Conservation (phyloP, 2,329 filamentous ascomycete genomes). For the Penicillium sp. region DNA sequence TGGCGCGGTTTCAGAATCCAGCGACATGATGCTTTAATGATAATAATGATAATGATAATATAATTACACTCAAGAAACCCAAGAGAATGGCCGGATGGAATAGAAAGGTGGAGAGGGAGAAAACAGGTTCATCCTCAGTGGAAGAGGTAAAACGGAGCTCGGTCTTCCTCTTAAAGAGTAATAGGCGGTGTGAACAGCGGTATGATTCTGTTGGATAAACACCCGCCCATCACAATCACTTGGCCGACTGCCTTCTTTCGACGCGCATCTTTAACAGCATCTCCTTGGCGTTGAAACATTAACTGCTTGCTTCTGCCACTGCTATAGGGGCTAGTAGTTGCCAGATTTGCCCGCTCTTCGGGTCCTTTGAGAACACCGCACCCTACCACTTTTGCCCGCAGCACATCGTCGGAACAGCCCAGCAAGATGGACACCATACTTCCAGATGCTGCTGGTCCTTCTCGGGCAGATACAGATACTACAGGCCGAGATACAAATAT, state of each 20-base stretch:
- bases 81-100: too few species aligned
- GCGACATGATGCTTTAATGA: too few species aligned
- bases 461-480: conserved; percentile 10
- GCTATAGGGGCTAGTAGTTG: not conserved
- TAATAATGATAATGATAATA: too few species aligned
- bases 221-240: conserved; percentile 15
- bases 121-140: too few species aligned
- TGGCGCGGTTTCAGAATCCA: too few species aligned
- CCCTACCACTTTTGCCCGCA: not conserved
- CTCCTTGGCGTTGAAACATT: not conserved
- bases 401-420: not conserved
- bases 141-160: too few species aligned
- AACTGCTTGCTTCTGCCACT: not conserved
- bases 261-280: not conserved
- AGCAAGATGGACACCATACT: conserved; percentile 28
- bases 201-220: conserved; percentile 10
- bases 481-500: conserved; percentile 1
- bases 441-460: conserved; percentile 27
- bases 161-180: too few species aligned
- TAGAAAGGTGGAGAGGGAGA: too few species aligned
- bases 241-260: not conserved
- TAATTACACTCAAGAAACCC: too few species aligned
- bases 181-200: conserved; percentile 16
- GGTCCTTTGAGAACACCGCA: not conserved
- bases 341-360: not conserved